phyloP scores from a whole-genome alignment of 1,139 yeast species.

The Pneumocystis carinii region DNA sequence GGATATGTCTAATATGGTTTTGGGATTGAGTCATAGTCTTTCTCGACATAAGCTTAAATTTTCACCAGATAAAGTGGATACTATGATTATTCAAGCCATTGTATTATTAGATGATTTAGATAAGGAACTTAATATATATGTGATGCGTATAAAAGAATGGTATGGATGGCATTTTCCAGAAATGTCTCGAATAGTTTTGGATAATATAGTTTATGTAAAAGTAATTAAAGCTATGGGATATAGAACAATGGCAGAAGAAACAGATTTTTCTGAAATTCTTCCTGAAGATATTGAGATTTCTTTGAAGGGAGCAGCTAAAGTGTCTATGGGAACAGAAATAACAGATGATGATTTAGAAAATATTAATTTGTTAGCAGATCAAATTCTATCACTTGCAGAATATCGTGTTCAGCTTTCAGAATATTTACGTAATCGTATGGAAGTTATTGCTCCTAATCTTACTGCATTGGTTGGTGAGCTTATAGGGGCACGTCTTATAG shows the following conservation, averaged over 20 bases:
- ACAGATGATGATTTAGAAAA: conserved; percentile 87
- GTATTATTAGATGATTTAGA: conserved; percentile 92
- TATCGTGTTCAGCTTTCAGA: conserved; percentile 79
- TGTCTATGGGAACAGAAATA: conserved; percentile 98
- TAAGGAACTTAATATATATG: conserved; percentile 91
- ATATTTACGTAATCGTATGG: conserved; percentile 88
- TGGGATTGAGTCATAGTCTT: conserved; percentile 97
- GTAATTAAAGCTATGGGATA: conserved; percentile 87
- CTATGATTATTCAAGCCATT: conserved; percentile 96
- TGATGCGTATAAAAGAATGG: conserved; percentile 99
- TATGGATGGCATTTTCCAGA: conserved; percentile 99
- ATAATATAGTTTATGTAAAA: conserved; percentile 81
- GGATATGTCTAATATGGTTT: conserved; percentile 82
- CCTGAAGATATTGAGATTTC: conserved; percentile 84
- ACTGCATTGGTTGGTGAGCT: conserved; percentile 95
- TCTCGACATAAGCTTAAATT: conserved; percentile 98
- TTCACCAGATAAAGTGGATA: conserved; percentile 94
- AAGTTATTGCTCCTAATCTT: conserved; percentile 93
- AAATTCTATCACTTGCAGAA: conserved; percentile 84
- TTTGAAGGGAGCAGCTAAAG: conserved; percentile 49
- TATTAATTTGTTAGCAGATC: conserved; percentile 79
- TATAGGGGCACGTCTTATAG: conserved; percentile 93
- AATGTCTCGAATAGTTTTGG: conserved; percentile 86
- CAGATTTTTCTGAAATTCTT: conserved; percentile 77
- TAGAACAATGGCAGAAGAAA: conserved; percentile 77